A percentile compares a stretch with the other conserved stretches of the same genome.
phyloP scores from a whole-genome alignment of 2,329 filamentous ascomycete species.

The Fragosphaeria purpurea region DNA sequence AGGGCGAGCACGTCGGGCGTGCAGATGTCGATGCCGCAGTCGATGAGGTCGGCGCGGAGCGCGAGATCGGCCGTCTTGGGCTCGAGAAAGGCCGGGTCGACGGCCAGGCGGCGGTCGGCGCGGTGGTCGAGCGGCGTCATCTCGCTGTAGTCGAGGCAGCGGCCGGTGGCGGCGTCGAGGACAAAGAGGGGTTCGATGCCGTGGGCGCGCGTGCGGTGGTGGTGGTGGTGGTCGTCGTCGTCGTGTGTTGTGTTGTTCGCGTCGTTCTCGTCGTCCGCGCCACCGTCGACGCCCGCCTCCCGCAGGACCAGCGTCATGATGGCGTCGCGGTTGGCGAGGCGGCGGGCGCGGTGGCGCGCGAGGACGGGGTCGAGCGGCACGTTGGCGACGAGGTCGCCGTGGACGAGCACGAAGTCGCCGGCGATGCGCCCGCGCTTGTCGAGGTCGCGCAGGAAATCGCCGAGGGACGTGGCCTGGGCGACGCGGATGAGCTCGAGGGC shows the following conservation, averaged over 20 bases:
- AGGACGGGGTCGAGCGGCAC: conserved; percentile 72
- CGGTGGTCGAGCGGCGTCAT: conserved; percentile 53
- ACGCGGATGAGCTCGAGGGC: conserved; percentile 78
- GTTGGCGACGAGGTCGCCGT: conserved; percentile 88
- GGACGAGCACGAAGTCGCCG: conserved; percentile 85
- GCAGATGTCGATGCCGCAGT: conserved; percentile 94
- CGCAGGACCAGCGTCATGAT: conserved; percentile 96
- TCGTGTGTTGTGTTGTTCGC: too few relatives aligned
- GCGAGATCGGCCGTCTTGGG: conserved; percentile 56
- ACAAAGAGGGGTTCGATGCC: conserved; percentile 75
- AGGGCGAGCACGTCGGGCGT: conserved; percentile 89
- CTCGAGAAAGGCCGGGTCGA: conserved; percentile 73
- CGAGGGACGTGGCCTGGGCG: conserved; percentile 70
- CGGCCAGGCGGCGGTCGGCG: conserved; percentile 52
- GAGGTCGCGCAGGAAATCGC: conserved; percentile 89
- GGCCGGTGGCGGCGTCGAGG: conserved; percentile 66
- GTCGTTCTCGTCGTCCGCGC: conserved; percentile 57
- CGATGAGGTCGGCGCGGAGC: conserved; percentile 77
- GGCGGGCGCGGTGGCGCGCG: conserved; percentile 67
- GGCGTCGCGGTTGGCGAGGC: conserved; percentile 78
- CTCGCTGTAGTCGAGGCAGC: conserved; percentile 92
- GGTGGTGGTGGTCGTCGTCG: conserved; percentile 42
- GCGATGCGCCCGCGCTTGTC: conserved; percentile 77
- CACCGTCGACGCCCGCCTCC: conserved; percentile 57
- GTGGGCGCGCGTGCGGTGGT: conserved; percentile 66